Evolutionary conservation across 2,329 filamentous ascomycete species (phyloP).

Genomic region (Trichophyton verrucosum): DNA sequence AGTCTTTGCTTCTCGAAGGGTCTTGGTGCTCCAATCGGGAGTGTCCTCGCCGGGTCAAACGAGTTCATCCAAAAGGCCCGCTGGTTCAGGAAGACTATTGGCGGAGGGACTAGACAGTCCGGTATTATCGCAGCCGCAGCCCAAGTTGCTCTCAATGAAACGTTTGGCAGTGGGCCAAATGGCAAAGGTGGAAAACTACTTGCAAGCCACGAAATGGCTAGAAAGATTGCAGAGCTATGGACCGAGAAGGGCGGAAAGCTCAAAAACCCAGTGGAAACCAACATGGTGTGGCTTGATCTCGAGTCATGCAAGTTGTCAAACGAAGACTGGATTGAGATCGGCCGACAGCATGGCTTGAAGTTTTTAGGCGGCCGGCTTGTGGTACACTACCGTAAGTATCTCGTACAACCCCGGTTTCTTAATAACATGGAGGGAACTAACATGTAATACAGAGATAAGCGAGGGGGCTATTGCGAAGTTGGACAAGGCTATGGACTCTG

Average conservation of each 20-base stretch:
- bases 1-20: slow-evolving; percentile 74
- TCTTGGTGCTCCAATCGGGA: slow-evolving; percentile 67
- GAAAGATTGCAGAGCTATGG: slow-evolving; percentile 55
- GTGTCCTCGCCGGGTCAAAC: slow-evolving; percentile 52
- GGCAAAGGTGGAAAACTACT: slow-evolving; percentile 51
- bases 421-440: background rate
- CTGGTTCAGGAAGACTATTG: slow-evolving; percentile 70
- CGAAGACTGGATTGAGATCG: slow-evolving; percentile 44
- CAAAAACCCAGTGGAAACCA: slow-evolving; percentile 63
- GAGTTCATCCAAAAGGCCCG: slow-evolving; percentile 52
- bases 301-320: slow-evolving; percentile 44
- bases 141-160: slow-evolving; percentile 64
- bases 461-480: slow-evolving; percentile 20
- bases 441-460: slow-evolving; percentile 31
- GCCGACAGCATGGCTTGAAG: slow-evolving; percentile 45
- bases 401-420: background rate
- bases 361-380: slow-evolving; percentile 49
- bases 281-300: slow-evolving; percentile 80
- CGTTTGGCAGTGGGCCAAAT: slow-evolving; percentile 49
- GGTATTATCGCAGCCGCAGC: slow-evolving; percentile 67
- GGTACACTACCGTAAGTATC: slow-evolving; percentile 50
- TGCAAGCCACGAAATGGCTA: slow-evolving; percentile 50
- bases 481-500: slow-evolving; percentile 19
- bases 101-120: slow-evolving; percentile 64
- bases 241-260: slow-evolving; percentile 55